A percentile compares a stretch with the other conserved stretches of the same genome.
Conservation (phyloP, 805 yeast genomes). For the Metschnikowia corniflorae region DNA sequence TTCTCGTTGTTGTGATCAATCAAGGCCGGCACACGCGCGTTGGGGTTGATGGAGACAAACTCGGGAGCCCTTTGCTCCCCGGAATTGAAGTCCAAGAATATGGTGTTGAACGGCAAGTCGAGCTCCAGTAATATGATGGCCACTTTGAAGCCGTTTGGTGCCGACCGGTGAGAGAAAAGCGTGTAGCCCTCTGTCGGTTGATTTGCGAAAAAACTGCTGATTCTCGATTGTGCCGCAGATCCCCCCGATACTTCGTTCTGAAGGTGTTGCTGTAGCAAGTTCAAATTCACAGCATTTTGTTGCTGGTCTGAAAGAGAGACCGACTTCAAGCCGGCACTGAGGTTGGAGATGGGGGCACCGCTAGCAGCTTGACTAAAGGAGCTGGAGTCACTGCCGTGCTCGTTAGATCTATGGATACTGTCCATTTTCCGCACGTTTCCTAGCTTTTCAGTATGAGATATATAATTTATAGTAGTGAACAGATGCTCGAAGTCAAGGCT, state of each 20-base stretch:
- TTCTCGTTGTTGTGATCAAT: constrained; percentile 83
- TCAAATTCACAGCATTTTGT: constrained; percentile 39
- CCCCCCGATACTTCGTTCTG: constrained; percentile 37
- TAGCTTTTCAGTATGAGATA: too few species aligned
- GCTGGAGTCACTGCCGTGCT: too few species aligned
- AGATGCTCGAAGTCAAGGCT: too few species aligned
- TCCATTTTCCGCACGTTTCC: too few species aligned
- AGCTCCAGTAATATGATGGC: constrained; percentile 86
- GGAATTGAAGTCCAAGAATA: constrained; percentile 77
- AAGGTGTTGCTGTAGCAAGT: constrained; percentile 43
- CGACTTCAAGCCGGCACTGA: constrained; percentile 45
- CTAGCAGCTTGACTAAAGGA: background rate
- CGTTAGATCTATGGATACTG: too few species aligned
- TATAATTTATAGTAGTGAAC: too few species aligned
- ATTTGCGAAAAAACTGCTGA: constrained; percentile 67
- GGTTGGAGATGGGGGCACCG: constrained; percentile 36
- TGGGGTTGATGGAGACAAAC: constrained; percentile 90
- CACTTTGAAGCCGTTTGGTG: constrained; percentile 95
- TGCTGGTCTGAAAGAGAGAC: constrained; percentile 42
- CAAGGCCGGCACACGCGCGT: constrained; percentile 92
- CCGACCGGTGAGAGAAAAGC: constrained; percentile 76
- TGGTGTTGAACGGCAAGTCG: constrained; percentile 72
- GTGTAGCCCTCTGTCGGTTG: constrained; percentile 83
- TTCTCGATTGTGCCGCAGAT: constrained; percentile 49
- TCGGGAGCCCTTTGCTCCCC: constrained; percentile 95